Evolutionary conservation across 1,139 yeast species (phyloP).

Genomic region (Debaryomyces coudertii): DNA sequence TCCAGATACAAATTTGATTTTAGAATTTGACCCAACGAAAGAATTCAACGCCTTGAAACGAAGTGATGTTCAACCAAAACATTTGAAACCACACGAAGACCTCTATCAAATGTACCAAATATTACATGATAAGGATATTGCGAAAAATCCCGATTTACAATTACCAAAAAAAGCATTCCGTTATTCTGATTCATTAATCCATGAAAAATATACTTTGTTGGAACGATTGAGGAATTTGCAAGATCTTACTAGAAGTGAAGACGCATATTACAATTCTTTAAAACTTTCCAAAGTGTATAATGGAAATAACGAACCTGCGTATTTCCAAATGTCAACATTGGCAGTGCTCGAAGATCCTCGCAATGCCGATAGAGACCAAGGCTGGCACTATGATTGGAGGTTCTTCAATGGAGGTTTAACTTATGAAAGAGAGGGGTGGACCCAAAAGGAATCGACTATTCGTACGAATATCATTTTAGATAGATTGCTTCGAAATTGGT

Average conservation of each 20-base stretch:
- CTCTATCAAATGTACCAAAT: slow-evolving; percentile 22
- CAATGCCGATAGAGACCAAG: slow-evolving; percentile 27
- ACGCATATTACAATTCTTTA: slow-evolving; percentile 25
- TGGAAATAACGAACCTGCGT: slow-evolving; percentile 25
- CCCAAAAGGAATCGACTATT: slow-evolving; percentile 20
- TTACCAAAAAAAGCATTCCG: slow-evolving; percentile 20
- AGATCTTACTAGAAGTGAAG: slow-evolving; percentile 17
- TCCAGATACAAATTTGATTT: slow-evolving; percentile 8
- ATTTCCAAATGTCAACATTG: slow-evolving; percentile 26
- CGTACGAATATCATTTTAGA: slow-evolving; percentile 30
- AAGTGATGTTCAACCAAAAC: slow-evolving; percentile 13
- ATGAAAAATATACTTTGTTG: slow-evolving; percentile 21
- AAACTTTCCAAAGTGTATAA: slow-evolving; percentile 21
- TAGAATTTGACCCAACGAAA: slow-evolving; percentile 21
- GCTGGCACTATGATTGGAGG: slow-evolving; percentile 71
- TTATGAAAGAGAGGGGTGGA: slow-evolving; percentile 23
- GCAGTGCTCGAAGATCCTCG: slow-evolving; percentile 16
- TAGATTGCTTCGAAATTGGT: slow-evolving; percentile 32
- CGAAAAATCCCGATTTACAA: slow-evolving; percentile 17
- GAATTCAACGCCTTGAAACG: slow-evolving; percentile 20
- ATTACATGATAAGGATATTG: slow-evolving; percentile 16
- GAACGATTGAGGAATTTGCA: slow-evolving; percentile 15
- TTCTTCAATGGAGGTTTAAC: slow-evolving; percentile 56
- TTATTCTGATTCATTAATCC: slow-evolving; percentile 21
- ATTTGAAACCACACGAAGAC: slow-evolving; percentile 18